Percentiles rank a stretch among this genome's conserved stretches.
Evolutionary conservation across 495 filamentous ascomycete genomes (phyloP).

Genomic region (Daldinia childiae): DNA sequence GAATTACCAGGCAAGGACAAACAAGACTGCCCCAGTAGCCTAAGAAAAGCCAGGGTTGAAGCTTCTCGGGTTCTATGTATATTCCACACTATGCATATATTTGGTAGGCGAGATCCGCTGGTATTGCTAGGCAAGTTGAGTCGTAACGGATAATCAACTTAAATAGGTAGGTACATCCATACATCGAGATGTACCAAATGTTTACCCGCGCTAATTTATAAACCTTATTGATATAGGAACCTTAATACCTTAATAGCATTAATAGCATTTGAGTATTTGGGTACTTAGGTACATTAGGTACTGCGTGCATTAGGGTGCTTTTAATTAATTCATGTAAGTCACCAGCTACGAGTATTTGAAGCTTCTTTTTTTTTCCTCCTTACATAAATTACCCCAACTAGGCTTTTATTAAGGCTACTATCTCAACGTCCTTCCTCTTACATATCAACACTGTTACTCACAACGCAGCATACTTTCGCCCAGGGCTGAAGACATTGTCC

Average conservation of each 20-base stretch:
- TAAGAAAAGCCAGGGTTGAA: neutral
- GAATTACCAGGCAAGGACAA: conserved; percentile 20
- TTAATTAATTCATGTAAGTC: neutral
- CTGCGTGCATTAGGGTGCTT: neutral
- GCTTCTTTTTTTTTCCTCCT: neutral
- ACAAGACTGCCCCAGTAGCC: neutral
- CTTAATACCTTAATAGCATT: no score
- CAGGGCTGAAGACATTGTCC: conserved; percentile 10
- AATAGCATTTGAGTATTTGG: neutral
- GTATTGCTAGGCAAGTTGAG: neutral
- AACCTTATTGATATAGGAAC: neutral
- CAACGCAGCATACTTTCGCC: neutral
- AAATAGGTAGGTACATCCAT: conserved; percentile 29
- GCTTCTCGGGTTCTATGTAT: conserved; percentile 9
- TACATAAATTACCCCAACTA: neutral
- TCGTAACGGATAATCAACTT: conserved; percentile 9
- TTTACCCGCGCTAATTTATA: neutral
- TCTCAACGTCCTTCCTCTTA: neutral
- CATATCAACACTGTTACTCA: neutral
- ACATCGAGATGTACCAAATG: neutral
- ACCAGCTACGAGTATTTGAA: neutral
- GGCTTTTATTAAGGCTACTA: neutral
- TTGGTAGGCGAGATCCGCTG: conserved; percentile 13
- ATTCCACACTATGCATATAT: neutral
- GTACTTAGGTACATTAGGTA: no score